Evolutionary conservation across 768 basidiomycete species (phyloP).

Genomic region (Suillus decipiens): DNA sequence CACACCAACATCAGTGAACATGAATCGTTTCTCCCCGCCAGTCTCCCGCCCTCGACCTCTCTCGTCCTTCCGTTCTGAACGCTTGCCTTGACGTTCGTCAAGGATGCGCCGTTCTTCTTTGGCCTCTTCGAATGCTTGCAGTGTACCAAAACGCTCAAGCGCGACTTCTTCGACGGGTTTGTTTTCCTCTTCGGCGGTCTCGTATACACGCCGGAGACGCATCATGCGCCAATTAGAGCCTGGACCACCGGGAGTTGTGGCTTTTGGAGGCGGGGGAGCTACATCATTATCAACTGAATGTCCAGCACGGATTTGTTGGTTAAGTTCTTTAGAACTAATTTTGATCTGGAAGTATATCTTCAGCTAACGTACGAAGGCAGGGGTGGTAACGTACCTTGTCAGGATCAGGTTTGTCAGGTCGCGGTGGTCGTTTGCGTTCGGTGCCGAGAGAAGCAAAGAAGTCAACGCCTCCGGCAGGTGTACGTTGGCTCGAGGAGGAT

Average conservation of each 20-base stretch:
- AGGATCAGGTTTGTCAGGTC: constrained; percentile 60
- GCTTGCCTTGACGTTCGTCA: constrained; percentile 74
- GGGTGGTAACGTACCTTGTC: constrained; percentile 57
- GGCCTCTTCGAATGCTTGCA: constrained; percentile 88
- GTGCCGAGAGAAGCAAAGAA: constrained; percentile 90
- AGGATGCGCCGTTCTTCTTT: constrained; percentile 82
- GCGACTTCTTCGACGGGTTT: constrained; percentile 75
- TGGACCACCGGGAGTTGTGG: constrained; percentile 78
- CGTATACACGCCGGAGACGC: constrained; percentile 87
- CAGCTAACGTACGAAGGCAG: constrained; percentile 11
- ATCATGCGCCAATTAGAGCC: constrained; percentile 99
- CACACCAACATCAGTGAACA: constrained; percentile 65
- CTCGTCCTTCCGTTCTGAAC: constrained; percentile 39
- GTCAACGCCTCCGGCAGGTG: constrained; percentile 64
- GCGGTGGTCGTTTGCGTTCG: constrained; percentile 69
- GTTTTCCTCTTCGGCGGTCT: constrained; percentile 86
- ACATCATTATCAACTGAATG: constrained; percentile 42
- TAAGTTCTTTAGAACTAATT: constrained; percentile 64
- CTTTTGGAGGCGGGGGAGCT: constrained; percentile 41
- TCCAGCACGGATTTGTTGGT: constrained; percentile 53
- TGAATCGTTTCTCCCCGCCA: constrained; percentile 54
- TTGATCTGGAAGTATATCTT: constrained; percentile 46
- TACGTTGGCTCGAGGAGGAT: constrained; percentile 43
- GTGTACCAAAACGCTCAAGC: constrained; percentile 81
- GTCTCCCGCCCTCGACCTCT: constrained; percentile 36